Evolutionary conservation across 2,329 filamentous ascomycete species (phyloP).

Genomic region (Cladobotryum protrusum): DNA sequence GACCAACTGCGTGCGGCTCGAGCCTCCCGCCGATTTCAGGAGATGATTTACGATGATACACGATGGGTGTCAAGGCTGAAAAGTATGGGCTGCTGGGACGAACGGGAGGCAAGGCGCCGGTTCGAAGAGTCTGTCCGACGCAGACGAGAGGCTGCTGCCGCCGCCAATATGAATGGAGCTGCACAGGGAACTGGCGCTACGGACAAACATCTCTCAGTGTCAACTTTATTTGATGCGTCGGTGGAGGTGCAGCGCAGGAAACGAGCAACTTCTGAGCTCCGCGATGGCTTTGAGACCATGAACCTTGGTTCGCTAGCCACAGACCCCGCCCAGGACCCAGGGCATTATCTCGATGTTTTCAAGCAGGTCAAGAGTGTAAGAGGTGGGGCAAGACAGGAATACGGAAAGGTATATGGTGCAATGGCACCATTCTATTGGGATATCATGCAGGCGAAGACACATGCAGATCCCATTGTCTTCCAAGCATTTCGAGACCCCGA

Average conservation of each 20-base stretch:
- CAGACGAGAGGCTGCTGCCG: conserved; percentile 49
- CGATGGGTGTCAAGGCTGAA: conserved; percentile 85
- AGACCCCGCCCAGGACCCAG: conserved; percentile 51
- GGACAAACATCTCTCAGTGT: conserved; percentile 18
- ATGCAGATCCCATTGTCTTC: conserved; percentile 78
- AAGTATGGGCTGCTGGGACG: conserved; percentile 88
- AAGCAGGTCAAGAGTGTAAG: conserved; percentile 69
- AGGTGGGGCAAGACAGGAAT: conserved; percentile 82
- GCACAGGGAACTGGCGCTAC: conserved; percentile 14
- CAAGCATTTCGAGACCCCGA: conserved; percentile 82
- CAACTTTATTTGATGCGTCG: conserved; percentile 69
- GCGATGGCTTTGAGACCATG: conserved; percentile 76
- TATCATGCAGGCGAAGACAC: conserved; percentile 63
- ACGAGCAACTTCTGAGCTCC: conserved; percentile 27
- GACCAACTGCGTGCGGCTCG: conserved; percentile 83
- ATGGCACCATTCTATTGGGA: conserved; percentile 86
- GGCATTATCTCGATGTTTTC: conserved; percentile 62
- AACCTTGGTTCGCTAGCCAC: conserved; percentile 43
- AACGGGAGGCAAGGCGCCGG: conserved; percentile 71
- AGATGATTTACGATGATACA: conserved; percentile 98
- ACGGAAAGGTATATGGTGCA: conserved; percentile 82
- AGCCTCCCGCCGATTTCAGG: conserved; percentile 77
- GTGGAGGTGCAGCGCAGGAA: conserved; percentile 56
- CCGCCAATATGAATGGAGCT: conserved; percentile 16
- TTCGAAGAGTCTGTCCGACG: conserved; percentile 66